These are phyloP conservation scores for Phaeodactylum tricornutum DNA, from an alignment of 108 stramenopile species.

Conservation along the genomic window DNA sequence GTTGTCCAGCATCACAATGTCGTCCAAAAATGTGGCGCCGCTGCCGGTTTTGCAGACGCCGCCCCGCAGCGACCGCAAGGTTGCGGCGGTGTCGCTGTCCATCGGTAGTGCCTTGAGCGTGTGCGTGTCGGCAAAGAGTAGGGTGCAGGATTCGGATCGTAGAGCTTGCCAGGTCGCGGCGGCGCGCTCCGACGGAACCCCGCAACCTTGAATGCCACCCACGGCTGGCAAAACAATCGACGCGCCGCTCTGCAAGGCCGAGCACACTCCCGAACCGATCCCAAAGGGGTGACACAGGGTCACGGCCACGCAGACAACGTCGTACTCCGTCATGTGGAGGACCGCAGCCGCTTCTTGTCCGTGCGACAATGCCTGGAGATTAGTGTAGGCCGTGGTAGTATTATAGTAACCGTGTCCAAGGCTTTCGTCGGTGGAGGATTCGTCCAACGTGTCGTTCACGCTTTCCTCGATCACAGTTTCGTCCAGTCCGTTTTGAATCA, in stretches of 20 bases:
- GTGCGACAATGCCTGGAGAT: conserved; percentile 14
- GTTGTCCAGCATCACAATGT: no score
- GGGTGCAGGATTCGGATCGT: conserved; percentile 26
- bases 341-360: conserved; percentile 17
- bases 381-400: conserved; percentile 18
- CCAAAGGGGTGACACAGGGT: conserved; percentile 42
- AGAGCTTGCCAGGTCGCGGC: conserved; percentile 21
- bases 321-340: conserved; percentile 18
- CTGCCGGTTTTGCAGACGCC: conserved; percentile 36
- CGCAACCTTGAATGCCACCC: conserved; percentile 38
- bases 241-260: conserved; percentile 20
- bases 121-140: conserved; percentile 39
- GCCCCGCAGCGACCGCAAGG: conserved; percentile 23
- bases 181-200: conserved; percentile 36
- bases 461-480: not conserved
- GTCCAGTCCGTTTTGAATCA: conserved; percentile 9
- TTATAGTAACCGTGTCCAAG: conserved; percentile 23
- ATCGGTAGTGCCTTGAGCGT: conserved; percentile 29
- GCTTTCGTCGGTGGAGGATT: not conserved
- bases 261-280: conserved; percentile 29
- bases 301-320: conserved; percentile 26
- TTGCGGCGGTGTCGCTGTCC: no score
- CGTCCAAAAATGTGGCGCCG: conserved; percentile 25
- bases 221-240: conserved; percentile 32
- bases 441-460: no score